phyloP scores from a whole-genome alignment of 306 rosid species.

The Quercus rubra region DNA sequence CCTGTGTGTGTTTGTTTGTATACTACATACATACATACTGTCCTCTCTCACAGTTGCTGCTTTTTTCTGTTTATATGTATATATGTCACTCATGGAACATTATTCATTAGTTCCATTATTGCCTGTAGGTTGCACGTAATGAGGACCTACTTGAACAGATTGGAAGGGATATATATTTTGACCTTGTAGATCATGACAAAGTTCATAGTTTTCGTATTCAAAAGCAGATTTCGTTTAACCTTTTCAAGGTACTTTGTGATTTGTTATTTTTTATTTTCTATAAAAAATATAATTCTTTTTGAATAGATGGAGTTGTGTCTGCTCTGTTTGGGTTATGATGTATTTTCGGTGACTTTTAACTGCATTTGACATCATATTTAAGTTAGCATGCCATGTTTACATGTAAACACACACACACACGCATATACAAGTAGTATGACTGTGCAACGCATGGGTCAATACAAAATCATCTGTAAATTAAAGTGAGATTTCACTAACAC shows the following conservation, averaged over 20 bases:
- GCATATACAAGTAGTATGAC: too few species aligned
- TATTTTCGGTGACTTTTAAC: too few species aligned
- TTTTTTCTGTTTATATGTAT: not conserved
- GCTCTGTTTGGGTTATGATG: too few species aligned
- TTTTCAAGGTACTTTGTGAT: constrained; percentile 39
- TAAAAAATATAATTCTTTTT: not conserved
- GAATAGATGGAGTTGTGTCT: too few species aligned
- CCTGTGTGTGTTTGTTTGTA: not conserved
- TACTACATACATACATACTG: not conserved
- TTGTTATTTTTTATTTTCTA: not conserved
- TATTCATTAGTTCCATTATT: not conserved
- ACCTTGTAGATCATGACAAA: constrained; percentile 54
- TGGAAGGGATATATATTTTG: constrained; percentile 49
- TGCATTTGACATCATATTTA: too few species aligned
- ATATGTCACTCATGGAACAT: not conserved
- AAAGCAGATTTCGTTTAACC: constrained; percentile 36
- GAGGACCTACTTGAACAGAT: constrained; percentile 45
- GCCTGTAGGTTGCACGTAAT: constrained; percentile 42
- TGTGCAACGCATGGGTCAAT: too few species aligned
- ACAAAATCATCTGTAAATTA: too few species aligned
- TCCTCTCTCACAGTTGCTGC: not conserved
- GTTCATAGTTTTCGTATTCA: constrained; percentile 42
- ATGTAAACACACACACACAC: too few species aligned
- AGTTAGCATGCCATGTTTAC: too few species aligned
- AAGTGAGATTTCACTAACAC: too few species aligned